These are phyloP conservation scores for Nemania abortiva DNA, from an alignment of 2,329 filamentous ascomycete genomes.

Conservation along the genomic window DNA sequence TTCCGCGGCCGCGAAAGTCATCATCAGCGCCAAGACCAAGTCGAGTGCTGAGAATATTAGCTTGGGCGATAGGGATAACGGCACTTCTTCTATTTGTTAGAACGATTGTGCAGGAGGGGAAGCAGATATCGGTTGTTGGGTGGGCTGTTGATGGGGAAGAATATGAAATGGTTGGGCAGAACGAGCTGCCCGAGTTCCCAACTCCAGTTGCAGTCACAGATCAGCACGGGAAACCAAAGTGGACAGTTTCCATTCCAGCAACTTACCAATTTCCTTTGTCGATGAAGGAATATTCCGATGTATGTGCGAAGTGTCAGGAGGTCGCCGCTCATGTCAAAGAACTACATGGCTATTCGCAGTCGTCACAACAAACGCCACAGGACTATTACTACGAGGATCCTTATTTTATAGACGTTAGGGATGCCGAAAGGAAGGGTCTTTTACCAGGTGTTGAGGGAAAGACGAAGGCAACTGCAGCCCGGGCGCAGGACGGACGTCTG, in stretches of 20 bases:
- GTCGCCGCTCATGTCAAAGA: conserved; percentile 70
- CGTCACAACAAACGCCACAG: conserved; percentile 60
- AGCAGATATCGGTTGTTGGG: conserved; percentile 51
- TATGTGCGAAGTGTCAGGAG: conserved; percentile 76
- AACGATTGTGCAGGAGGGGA: conserved; percentile 50
- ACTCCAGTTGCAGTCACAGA: conserved; percentile 79
- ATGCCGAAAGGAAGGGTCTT: conserved; percentile 75
- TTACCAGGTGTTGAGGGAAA: conserved; percentile 62
- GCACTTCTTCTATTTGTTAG: conserved; percentile 64
- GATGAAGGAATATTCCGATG: conserved; percentile 74
- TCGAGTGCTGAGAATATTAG: conserved; percentile 66
- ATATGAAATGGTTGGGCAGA: conserved; percentile 76
- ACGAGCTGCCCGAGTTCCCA: conserved; percentile 76
- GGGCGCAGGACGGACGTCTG: conserved; percentile 52
- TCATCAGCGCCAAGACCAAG: conserved; percentile 68
- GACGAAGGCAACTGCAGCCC: conserved; percentile 55
- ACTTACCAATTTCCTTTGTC: conserved; percentile 74
- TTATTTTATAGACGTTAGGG: conserved; percentile 79
- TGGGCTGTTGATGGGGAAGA: conserved; percentile 59
- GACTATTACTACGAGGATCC: conserved; percentile 72
- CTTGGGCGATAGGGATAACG: conserved; percentile 65
- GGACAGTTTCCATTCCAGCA: conserved; percentile 84
- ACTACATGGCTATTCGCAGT: conserved; percentile 58
- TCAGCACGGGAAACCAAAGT: conserved; percentile 72
- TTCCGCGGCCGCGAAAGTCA: conserved; percentile 74